phyloP scores from a whole-genome alignment of 164 flowering plant species.

The Euptelea pleiosperma region DNA sequence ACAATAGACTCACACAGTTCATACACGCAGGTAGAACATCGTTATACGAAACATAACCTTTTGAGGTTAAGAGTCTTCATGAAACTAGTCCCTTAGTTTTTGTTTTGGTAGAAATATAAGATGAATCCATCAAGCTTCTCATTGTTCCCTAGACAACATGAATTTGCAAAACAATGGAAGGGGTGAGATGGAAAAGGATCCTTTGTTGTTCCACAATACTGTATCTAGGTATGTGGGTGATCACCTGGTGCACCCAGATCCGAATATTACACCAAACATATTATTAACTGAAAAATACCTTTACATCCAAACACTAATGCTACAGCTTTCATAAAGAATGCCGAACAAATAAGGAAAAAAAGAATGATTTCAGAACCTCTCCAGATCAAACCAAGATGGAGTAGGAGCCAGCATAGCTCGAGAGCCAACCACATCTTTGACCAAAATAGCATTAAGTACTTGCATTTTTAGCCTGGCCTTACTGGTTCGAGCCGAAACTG shows the following conservation, averaged over 20 bases:
- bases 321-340: constrained; percentile 12
- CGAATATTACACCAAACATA: constrained; percentile 3
- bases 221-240: constrained; percentile 4
- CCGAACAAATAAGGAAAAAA: neutral
- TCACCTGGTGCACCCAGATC: neutral
- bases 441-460: neutral
- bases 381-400: neutral
- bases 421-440: neutral
- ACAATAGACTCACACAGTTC: too few relatives aligned
- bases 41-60: too few relatives aligned
- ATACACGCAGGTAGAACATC: too few relatives aligned
- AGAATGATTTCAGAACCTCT: neutral
- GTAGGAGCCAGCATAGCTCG: neutral
- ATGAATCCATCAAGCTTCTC: too few relatives aligned
- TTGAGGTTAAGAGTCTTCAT: too few relatives aligned
- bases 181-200: too few relatives aligned
- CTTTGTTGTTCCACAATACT: neutral
- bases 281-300: neutral
- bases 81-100: too few relatives aligned
- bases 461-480: neutral
- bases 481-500: neutral
- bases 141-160: too few relatives aligned
- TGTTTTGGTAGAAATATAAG: too few relatives aligned
- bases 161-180: too few relatives aligned
- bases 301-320: constrained; percentile 6